phyloP scores from a whole-genome alignment of 306 rosid species.

The Cucumis cinereus region DNA sequence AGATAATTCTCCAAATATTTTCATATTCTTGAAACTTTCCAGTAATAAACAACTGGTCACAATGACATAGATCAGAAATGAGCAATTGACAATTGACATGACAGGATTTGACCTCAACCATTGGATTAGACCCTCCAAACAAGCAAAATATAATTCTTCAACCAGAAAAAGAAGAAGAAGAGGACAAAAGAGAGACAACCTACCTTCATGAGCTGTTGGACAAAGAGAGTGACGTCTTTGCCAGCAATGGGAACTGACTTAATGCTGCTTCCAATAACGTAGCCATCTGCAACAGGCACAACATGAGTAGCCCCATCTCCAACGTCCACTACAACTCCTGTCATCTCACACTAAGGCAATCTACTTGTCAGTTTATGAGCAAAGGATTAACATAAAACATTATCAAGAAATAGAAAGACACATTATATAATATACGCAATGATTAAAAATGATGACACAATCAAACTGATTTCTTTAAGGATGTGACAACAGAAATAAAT shows the following conservation, averaged over 20 bases:
- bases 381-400: constrained; percentile 4
- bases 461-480: not conserved
- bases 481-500: not conserved
- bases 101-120: not conserved
- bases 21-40: not conserved
- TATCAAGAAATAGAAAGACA: not conserved
- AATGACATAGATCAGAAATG: not conserved
- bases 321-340: constrained; percentile 95
- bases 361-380: constrained; percentile 29
- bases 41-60: not conserved
- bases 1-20: not conserved
- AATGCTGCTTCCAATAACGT: constrained; percentile 96
- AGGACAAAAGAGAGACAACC: constrained; percentile 12
- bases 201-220: constrained; percentile 98
- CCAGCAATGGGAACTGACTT: constrained; percentile 89
- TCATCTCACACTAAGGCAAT: constrained; percentile 94
- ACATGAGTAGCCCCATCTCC: constrained; percentile 96
- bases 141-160: not conserved
- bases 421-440: too few relatives aligned
- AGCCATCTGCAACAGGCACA: constrained; percentile 99
- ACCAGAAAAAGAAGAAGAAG: not conserved
- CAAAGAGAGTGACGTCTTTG: constrained; percentile 82
- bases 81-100: not conserved
- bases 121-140: not conserved
- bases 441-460: not conserved